Evolutionary conservation across 768 basidiomycete genomes (phyloP), one percentile per base, ranked within the genome.

Genomic region (Lenzites betulinus): DNA sequence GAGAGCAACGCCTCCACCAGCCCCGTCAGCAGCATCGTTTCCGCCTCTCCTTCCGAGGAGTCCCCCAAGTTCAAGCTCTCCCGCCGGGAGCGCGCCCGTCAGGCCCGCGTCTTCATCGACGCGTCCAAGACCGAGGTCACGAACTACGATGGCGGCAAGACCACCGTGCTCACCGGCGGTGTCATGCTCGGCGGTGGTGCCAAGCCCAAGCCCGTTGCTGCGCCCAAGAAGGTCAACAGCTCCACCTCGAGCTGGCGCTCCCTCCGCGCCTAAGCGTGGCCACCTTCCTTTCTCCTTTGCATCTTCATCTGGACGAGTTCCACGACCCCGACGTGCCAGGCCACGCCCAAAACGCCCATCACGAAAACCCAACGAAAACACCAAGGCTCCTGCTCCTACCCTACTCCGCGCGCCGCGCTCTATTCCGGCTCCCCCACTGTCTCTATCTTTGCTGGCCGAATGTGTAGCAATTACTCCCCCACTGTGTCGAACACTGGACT

Each of bases 81-180:
- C 23, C 86, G 88, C 55, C 83, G 89, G 60, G 89, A 91, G 72
- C 82, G 81, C 51, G 83, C 83, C 9, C 81, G 86, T 63, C 86
- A 87, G 71, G 82, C 82, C 23, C 85, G 84, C 63, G 88, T 92
- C 66, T 91, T 81, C 69, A 73, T 93, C 55, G 91, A 93, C 73
- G 83, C 79, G 22, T 75, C 86, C 69, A 92, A 87, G 79, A 91
- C 75, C 54, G 88, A 89, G 46, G 88, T 92, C 63, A 92, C 90
- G 48, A 88, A 89, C 67, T 93, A 93, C 67, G 90, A 93, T 66
- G 90, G 90, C 57, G 91, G 91, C 64, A 92, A 91, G 81, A 93
- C 91, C 54, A 92, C 90, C 28, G 90, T 92, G 51, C 83, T 93
- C 66, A 92, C 90, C 2, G 91, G 91, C 58, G 91, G 90, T 64